A percentile compares a stretch with the other conserved stretches of the same genome.
Evolutionary conservation across 2,329 filamentous ascomycete genomes (phyloP).

Genomic region (Phialophora tarda): DNA sequence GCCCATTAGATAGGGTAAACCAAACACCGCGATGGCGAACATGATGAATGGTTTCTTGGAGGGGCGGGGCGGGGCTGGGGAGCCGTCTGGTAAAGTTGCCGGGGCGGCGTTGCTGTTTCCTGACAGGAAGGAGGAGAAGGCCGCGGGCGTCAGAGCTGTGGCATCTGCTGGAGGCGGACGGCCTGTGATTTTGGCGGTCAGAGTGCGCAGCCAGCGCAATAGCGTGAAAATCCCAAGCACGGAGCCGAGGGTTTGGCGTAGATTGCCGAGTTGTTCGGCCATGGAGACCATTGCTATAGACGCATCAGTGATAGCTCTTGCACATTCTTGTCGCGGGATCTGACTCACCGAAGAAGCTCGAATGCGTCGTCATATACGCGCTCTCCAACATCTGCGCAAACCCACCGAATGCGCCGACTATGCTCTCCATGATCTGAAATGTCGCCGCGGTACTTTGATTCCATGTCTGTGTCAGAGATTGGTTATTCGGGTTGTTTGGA

Average conservation of each 20-base stretch:
- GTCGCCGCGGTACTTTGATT: constrained; percentile 93
- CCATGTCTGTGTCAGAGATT: constrained; percentile 90
- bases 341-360: constrained; percentile 89
- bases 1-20: constrained; percentile 93
- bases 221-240: constrained; percentile 94
- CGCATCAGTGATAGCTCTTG: constrained; percentile 30
- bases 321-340: constrained; percentile 19
- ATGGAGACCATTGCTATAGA: constrained; percentile 90
- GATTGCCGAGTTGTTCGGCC: constrained; percentile 92
- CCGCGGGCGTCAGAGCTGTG: constrained; percentile 82
- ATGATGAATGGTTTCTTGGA: constrained; percentile 96
- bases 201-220: constrained; percentile 90
- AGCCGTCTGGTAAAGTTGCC: constrained; percentile 66
- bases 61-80: constrained; percentile 70
- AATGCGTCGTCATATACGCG: constrained; percentile 99
- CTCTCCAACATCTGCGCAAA: constrained; percentile 99
- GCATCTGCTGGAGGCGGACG: constrained; percentile 87
- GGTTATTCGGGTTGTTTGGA: constrained; percentile 63
- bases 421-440: constrained; percentile 97
- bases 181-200: constrained; percentile 90
- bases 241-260: constrained; percentile 90
- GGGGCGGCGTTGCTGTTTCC: constrained; percentile 53
- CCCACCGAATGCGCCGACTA: constrained; percentile 94
- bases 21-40: constrained; percentile 92
- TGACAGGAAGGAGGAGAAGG: constrained; percentile 88